Evolutionary conservation across 2,329 filamentous ascomycete species (phyloP).

Genomic region (Colletotrichum endophyticum): DNA sequence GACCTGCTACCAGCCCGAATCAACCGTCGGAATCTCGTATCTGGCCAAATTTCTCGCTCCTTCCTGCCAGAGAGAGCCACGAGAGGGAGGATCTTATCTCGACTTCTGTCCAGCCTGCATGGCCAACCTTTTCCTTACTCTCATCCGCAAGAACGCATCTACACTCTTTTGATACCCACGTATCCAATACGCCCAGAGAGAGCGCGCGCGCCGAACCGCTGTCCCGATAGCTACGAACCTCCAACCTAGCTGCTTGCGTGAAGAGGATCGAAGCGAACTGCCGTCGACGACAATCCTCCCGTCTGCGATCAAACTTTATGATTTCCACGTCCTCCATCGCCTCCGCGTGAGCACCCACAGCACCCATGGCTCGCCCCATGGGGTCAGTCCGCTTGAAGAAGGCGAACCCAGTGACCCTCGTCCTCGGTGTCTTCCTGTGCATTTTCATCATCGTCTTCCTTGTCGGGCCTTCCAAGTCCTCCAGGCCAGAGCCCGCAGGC

Average conservation of each 20-base stretch:
- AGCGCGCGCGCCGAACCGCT: not conserved
- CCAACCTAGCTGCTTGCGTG: not conserved
- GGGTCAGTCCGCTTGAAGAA: slow-evolving; percentile 76
- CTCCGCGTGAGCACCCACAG: slow-evolving; percentile 16
- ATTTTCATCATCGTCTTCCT: slow-evolving; percentile 74
- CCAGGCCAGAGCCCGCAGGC: slow-evolving; percentile 50
- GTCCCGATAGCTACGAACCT: not conserved
- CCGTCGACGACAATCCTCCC: not conserved
- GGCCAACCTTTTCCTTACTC: not conserved
- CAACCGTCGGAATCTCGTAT: slow-evolving; percentile 14
- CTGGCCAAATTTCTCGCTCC: slow-evolving; percentile 18
- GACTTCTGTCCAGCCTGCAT: not conserved
- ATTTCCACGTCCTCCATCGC: slow-evolving; percentile 23
- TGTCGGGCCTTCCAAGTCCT: slow-evolving; percentile 56
- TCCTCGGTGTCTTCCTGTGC: slow-evolving; percentile 74
- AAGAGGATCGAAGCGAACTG: not conserved
- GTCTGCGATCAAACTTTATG: slow-evolving; percentile 10
- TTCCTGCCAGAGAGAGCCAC: slow-evolving; percentile 6
- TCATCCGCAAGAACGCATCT: not conserved
- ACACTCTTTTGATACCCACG: not conserved
- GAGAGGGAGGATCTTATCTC: not conserved
- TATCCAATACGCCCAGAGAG: not conserved
- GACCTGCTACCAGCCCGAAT: slow-evolving; percentile 1
- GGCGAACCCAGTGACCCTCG: slow-evolving; percentile 76
- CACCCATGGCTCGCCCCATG: slow-evolving; percentile 61